These are phyloP conservation scores for Circinella minor DNA, from an alignment of 371 early-diverging fungal species.

Conservation along the genomic window DNA sequence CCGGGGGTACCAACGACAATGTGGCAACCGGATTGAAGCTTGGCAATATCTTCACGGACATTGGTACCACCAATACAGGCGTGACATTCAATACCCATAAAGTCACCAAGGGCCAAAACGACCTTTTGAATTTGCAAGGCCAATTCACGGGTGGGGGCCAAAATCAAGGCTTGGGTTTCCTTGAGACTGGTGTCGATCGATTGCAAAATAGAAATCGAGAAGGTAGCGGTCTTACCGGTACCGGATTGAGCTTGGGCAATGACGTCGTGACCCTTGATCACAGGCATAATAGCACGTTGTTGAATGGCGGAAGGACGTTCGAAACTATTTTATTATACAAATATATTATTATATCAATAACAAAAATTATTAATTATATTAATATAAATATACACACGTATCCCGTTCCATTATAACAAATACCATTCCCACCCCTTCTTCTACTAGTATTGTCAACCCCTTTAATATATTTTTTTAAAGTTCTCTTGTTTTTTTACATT, in stretches of 20 bases:
- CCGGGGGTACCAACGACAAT: slow-evolving; percentile 96
- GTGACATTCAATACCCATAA: slow-evolving; percentile 81
- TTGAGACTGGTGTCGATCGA: slow-evolving; percentile 73
- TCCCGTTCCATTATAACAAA: background rate
- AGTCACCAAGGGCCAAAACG: slow-evolving; percentile 83
- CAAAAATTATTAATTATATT: background rate
- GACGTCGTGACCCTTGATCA: slow-evolving; percentile 86
- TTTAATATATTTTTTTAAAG: too few species aligned
- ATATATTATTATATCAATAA: background rate
- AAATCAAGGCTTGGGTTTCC: slow-evolving; percentile 87
- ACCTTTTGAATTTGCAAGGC: slow-evolving; percentile 91
- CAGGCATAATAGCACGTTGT: slow-evolving; percentile 90
- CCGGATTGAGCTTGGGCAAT: slow-evolving; percentile 97
- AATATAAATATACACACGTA: background rate
- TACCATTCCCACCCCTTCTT: too few species aligned
- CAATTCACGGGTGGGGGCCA: slow-evolving; percentile 93
- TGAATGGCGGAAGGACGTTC: slow-evolving; percentile 93
- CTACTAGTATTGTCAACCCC: too few species aligned
- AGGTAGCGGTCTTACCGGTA: slow-evolving; percentile 98
- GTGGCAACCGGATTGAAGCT: slow-evolving; percentile 71
- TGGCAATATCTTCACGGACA: slow-evolving; percentile 80
- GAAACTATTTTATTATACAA: slow-evolving; percentile 53
- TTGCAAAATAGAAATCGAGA: slow-evolving; percentile 92
- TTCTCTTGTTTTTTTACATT: too few species aligned
- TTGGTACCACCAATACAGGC: slow-evolving; percentile 93